phyloP scores from a whole-genome alignment of 352 stramenopile genomes.

The Elongisporangium undulatum region DNA sequence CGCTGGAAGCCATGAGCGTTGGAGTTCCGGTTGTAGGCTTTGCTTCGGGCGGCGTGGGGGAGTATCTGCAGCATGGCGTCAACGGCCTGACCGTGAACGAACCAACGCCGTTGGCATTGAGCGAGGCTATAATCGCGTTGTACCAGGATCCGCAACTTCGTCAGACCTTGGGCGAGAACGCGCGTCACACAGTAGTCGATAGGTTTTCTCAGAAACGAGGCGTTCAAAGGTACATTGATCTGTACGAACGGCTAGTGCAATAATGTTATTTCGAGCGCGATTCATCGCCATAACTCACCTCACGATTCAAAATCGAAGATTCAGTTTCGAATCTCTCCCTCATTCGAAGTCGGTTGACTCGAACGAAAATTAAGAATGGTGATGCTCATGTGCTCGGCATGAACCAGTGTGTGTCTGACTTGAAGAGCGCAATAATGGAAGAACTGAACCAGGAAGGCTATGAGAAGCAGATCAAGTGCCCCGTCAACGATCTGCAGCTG shows the following conservation, averaged over 20 bases:
- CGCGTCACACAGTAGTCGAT: constrained; percentile 26
- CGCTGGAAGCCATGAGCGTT: constrained; percentile 57
- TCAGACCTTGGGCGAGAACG: constrained; percentile 21
- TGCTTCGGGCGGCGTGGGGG: constrained; percentile 27
- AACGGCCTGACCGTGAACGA: constrained; percentile 39
- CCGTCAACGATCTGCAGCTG: too few species aligned
- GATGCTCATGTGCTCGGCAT: too few species aligned
- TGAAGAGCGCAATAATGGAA: too few species aligned
- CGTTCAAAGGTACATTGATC: constrained; percentile 4
- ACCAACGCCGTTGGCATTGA: constrained; percentile 21
- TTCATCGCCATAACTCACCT: too few species aligned
- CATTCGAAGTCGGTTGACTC: too few species aligned
- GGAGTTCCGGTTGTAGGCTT: constrained; percentile 48
- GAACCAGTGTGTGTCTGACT: too few species aligned
- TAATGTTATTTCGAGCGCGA: too few species aligned
- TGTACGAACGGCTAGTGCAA: background rate
- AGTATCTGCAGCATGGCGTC: constrained; percentile 37
- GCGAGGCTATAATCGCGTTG: constrained; percentile 23
- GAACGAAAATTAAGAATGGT: too few species aligned
- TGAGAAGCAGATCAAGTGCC: too few species aligned
- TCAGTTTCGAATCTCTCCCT: too few species aligned
- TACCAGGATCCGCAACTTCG: constrained; percentile 14
- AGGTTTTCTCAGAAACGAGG: constrained; percentile 22
- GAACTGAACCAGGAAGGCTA: too few species aligned
- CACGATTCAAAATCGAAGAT: too few species aligned